Percentiles rank a stretch among this genome's conserved stretches.
Conservation (phyloP, 139 green algal genomes). For the Protoeuglena noctilucae region DNA sequence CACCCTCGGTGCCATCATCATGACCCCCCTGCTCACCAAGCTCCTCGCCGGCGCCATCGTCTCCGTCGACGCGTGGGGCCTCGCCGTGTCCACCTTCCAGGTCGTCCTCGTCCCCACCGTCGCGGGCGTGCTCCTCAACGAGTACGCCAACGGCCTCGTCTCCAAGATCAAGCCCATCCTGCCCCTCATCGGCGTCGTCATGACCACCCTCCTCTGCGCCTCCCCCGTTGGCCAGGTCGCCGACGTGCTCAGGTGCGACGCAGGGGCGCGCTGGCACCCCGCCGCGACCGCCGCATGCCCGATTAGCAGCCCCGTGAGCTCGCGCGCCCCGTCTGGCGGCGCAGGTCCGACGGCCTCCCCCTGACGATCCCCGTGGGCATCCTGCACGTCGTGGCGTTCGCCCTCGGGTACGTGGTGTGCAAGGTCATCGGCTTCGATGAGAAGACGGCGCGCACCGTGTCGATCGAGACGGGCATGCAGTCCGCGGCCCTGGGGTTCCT, state of each 20-base stretch:
- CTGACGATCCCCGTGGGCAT: slow-evolving; percentile 25
- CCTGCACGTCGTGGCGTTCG: slow-evolving; percentile 42
- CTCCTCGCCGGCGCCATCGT: slow-evolving; percentile 49
- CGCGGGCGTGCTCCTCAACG: slow-evolving; percentile 39
- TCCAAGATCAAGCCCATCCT: slow-evolving; percentile 30
- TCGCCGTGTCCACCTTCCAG: slow-evolving; percentile 28
- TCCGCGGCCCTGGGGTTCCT: slow-evolving; percentile 50
- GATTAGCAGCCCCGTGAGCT: too few species aligned
- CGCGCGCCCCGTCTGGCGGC: slow-evolving; percentile 1
- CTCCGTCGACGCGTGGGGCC: slow-evolving; percentile 45
- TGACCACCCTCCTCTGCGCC: slow-evolving; percentile 48
- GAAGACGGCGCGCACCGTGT: slow-evolving; percentile 36
- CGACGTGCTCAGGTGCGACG: slow-evolving; percentile 18
- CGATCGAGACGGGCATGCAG: slow-evolving; percentile 63
- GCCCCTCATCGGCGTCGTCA: slow-evolving; percentile 40
- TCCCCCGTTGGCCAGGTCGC: slow-evolving; percentile 36
- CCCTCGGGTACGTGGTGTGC: slow-evolving; percentile 45
- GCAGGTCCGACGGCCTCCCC: slow-evolving; percentile 20
- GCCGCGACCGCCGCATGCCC: background rate
- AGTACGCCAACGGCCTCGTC: slow-evolving; percentile 32
- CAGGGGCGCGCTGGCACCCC: too few species aligned
- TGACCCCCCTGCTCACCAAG: slow-evolving; percentile 65
- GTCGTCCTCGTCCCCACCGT: slow-evolving; percentile 62
- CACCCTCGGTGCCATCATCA: slow-evolving; percentile 58
- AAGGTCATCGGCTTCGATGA: slow-evolving; percentile 34